Conservation (phyloP, 2,329 filamentous ascomycete genomes). For the Penicillium aurantiogriseum region DNA sequence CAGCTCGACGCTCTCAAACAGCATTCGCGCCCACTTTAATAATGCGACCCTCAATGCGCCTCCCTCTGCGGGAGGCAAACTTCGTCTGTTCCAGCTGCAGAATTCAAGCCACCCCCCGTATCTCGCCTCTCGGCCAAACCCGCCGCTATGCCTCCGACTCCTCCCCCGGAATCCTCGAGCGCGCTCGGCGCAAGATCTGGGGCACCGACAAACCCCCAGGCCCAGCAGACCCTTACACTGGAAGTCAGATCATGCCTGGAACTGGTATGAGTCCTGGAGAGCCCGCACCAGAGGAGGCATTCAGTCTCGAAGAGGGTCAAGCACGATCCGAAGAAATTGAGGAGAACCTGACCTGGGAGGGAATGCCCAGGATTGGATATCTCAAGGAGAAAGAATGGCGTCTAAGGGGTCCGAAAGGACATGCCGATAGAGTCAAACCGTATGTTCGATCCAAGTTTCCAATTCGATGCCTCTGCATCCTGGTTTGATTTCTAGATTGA, state of each 20-base stretch:
- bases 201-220: conserved; percentile 52
- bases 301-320: background rate
- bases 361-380: conserved; percentile 56
- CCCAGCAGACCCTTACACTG: conserved; percentile 49
- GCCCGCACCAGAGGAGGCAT: background rate
- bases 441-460: conserved; percentile 29
- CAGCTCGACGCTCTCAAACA: conserved; percentile 3
- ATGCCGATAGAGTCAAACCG: conserved; percentile 43
- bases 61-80: conserved; percentile 38
- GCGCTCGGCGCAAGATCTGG: conserved; percentile 50
- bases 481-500: background rate
- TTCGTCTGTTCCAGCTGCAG: conserved; percentile 45
- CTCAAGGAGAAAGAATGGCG: conserved; percentile 38
- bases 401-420: conserved; percentile 34
- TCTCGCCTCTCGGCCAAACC: conserved; percentile 32
- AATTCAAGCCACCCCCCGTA: conserved; percentile 35
- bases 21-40: conserved; percentile 20
- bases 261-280: background rate
- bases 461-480: background rate
- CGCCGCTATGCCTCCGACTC: conserved; percentile 38
- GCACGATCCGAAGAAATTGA: conserved; percentile 2
- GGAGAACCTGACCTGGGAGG: conserved; percentile 45
- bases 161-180: conserved; percentile 43
- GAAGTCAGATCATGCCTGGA: conserved; percentile 22
- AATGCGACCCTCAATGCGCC: conserved; percentile 41